These are phyloP conservation scores for Rhizophora mangle DNA, from an alignment of 345 rosid species.

Conservation along the genomic window DNA sequence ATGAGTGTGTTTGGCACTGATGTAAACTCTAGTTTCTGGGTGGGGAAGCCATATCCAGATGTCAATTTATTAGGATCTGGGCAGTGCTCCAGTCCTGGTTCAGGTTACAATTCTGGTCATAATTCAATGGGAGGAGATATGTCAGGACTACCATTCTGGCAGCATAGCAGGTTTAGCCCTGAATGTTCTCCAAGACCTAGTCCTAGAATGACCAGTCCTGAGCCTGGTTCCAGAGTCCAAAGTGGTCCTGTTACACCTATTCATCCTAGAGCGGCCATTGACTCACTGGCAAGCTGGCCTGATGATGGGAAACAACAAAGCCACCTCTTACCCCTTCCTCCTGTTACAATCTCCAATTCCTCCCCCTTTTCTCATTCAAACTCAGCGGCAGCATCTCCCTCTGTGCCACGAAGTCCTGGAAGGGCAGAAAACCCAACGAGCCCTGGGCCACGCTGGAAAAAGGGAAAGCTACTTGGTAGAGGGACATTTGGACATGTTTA, in stretches of 20 bases:
- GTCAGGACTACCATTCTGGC: constrained; percentile 89
- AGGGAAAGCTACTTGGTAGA: constrained; percentile 70
- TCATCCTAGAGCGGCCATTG: constrained; percentile 82
- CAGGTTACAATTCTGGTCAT: constrained; percentile 93
- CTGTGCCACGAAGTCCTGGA: constrained; percentile 92
- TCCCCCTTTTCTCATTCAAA: constrained; percentile 82
- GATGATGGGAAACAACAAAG: constrained; percentile 86
- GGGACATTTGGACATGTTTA: constrained; percentile 84
- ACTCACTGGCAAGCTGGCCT: constrained; percentile 62
- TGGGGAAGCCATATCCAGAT: constrained; percentile 71
- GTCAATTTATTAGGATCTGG: constrained; percentile 81
- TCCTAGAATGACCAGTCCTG: constrained; percentile 96
- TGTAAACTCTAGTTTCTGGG: constrained; percentile 61
- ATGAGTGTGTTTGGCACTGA: constrained; percentile 67
- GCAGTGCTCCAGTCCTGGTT: constrained; percentile 97
- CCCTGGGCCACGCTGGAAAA: constrained; percentile 66
- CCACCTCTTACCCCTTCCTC: constrained; percentile 93
- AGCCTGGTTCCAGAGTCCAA: constrained; percentile 93
- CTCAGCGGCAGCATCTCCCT: constrained; percentile 91
- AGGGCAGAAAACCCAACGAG: constrained; percentile 73
- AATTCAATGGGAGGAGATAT: constrained; percentile 94
- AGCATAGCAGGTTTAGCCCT: constrained; percentile 88
- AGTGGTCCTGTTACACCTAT: constrained; percentile 98
- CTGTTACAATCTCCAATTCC: constrained; percentile 56
- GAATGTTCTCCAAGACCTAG: constrained; percentile 95